Conservation (phyloP, 78 protist genomes). For the Tieghemostelium lacteum region DNA sequence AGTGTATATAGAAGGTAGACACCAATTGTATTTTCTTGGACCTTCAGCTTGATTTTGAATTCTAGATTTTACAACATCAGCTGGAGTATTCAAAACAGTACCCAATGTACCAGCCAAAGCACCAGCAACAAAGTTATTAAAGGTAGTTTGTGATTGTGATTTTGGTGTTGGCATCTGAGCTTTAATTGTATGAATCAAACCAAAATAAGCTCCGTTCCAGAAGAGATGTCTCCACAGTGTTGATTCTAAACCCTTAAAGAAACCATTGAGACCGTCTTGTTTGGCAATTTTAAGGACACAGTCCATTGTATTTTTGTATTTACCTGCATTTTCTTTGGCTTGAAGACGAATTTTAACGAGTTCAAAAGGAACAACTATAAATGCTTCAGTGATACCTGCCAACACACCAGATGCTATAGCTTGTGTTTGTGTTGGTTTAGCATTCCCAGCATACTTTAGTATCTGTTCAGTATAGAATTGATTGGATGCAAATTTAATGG, state of each 20-base stretch:
- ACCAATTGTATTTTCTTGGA: slow-evolving; percentile 71
- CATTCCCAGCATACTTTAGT: slow-evolving; percentile 30
- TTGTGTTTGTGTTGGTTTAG: slow-evolving; percentile 35
- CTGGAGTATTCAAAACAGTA: slow-evolving; percentile 87
- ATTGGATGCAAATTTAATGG: slow-evolving; percentile 87
- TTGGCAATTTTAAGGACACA: slow-evolving; percentile 50
- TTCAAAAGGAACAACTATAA: slow-evolving; percentile 89
- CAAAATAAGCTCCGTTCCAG: slow-evolving; percentile 93
- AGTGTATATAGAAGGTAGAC: slow-evolving; percentile 66
- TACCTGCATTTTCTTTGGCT: slow-evolving; percentile 80
- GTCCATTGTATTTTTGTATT: slow-evolving; percentile 71
- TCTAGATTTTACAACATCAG: slow-evolving; percentile 91
- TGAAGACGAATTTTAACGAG: slow-evolving; percentile 91
- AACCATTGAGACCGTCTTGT: slow-evolving; percentile 71
- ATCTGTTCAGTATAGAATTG: slow-evolving; percentile 54
- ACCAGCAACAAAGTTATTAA: slow-evolving; percentile 86
- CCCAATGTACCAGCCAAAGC: slow-evolving; percentile 89
- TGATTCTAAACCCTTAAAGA: slow-evolving; percentile 86
- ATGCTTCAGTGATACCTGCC: slow-evolving; percentile 90
- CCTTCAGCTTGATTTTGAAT: slow-evolving; percentile 78
- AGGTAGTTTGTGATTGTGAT: slow-evolving; percentile 5
- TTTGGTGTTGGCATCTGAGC: slow-evolving; percentile 61
- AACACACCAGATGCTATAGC: slow-evolving; percentile 79
- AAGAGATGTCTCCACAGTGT: slow-evolving; percentile 85
- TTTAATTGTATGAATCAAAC: slow-evolving; percentile 74